Evolutionary conservation across 2,329 filamentous ascomycete species (phyloP), one percentile per base, ranked within the genome.

Genomic region (Alternaria alternata): DNA sequence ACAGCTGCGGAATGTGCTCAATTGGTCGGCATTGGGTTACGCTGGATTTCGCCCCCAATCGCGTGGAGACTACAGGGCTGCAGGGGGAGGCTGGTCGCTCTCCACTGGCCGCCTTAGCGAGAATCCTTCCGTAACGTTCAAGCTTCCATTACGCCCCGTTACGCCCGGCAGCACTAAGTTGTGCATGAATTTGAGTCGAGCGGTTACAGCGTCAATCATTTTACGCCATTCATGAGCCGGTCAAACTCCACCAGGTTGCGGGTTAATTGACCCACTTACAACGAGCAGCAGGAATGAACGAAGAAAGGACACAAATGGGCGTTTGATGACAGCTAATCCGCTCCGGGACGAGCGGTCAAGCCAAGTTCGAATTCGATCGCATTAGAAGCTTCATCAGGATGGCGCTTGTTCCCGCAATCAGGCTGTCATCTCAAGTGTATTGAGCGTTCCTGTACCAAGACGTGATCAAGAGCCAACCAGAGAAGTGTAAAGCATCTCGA

Each of bases 281-380:
- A 42, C 41, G 57, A 42, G 57, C 51, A 63, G 34, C 38, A 51
- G n/a, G 44, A 30, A 41, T 42, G 51, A 42, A 60, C 39, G 36
- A 43, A 51, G 43, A 34, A 51, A 28, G 12, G 52, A 39, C 54
- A 47, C 54, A 56, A 44, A 42, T 47, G 61, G 61, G 66, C 63
- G 66, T 64, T 70, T 70, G 63, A 69, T 69, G 63, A 67, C 62
- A 22, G 49, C 53, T 58, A 58, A 67, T 52, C 48, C 48, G 49
- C 18, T 39, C 34, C 26, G 18, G 54, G 55, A 39, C 54, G 47
- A 32, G 42, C 16, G 51, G 42, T 47, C 51, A 54, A 54, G 28
- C 55, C 11, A 51, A 38, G 24, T 46, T 59, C 34, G 8, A 49
- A 46, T 24, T 5, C 41, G 11, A 26, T 51, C 24, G 22, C 18